Evolutionary conservation across 169 alveolate species (phyloP).

Genomic region (Babesia ovis): DNA sequence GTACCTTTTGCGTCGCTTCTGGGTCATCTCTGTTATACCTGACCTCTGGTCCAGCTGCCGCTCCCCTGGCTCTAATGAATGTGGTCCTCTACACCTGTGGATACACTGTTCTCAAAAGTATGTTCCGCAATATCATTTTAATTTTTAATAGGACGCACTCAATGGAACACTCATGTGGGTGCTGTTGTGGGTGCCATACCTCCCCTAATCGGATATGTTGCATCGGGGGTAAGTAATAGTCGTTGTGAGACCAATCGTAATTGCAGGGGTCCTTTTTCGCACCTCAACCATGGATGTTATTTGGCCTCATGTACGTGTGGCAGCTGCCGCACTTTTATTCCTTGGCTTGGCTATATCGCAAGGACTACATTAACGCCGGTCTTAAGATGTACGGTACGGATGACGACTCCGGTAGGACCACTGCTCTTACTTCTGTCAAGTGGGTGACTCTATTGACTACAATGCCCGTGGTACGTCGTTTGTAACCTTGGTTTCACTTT

Average conservation of each 20-base stretch:
- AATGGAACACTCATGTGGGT: slow-evolving; percentile 80
- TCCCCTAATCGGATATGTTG: slow-evolving; percentile 75
- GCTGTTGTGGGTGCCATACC: slow-evolving; percentile 82
- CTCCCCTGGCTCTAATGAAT: slow-evolving; percentile 53
- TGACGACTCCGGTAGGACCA: slow-evolving; percentile 75
- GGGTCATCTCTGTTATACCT: slow-evolving; percentile 51
- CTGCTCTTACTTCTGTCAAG: slow-evolving; percentile 70
- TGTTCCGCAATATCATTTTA: not conserved
- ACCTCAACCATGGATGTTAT: slow-evolving; percentile 74
- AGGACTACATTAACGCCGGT: slow-evolving; percentile 74
- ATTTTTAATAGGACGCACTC: slow-evolving; percentile 52
- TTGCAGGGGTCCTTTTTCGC: slow-evolving; percentile 31
- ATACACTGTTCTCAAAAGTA: slow-evolving; percentile 63
- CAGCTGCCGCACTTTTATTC: slow-evolving; percentile 81
- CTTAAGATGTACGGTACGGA: slow-evolving; percentile 73
- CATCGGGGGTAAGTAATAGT: slow-evolving; percentile 69
- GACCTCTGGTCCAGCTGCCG: slow-evolving; percentile 37
- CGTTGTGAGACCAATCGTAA: not conserved
- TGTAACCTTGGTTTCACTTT: no score
- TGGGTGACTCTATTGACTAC: slow-evolving; percentile 55
- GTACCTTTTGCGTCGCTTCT: slow-evolving; percentile 24
- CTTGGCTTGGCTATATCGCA: slow-evolving; percentile 77
- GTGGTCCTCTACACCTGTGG: slow-evolving; percentile 53
- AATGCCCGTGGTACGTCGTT: slow-evolving; percentile 48
- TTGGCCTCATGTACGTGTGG: slow-evolving; percentile 75